Evolutionary conservation across 1,284 basidiomycete genomes (phyloP), one percentile per base, ranked within the genome.

Genomic region (Cryptococcus deneoformans): DNA sequence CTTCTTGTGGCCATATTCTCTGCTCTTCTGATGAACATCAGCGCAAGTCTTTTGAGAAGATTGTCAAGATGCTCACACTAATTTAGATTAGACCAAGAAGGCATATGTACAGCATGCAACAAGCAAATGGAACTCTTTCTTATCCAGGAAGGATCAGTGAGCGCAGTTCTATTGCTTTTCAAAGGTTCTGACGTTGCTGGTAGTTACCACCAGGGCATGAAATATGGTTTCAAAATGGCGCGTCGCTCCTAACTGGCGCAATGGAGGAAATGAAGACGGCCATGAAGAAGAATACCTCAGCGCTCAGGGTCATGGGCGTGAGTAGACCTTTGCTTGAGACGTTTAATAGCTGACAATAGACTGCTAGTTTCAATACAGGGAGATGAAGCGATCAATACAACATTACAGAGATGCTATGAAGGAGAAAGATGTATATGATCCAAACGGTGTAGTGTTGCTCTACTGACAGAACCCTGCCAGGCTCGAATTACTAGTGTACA

Each of bases 1-100:
- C 73, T 8, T 63, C 63, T 3, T 77, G 75, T 58, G 70, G 69
- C 2, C 75, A 77, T 56, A 59, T 75, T 36, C 58, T 75, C 1
- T 77, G 75, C 53, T 56, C 59, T 40, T 60, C 57, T 24, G 40
- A 45, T 3, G 52, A 52, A 29, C 72, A 75, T 47, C 35, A 64
- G 2, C 67, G 71, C 70, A 43, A 49, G 68, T 61, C 9, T 29
- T 29, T 3, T 29, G 11, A 24, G n/a, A 29, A 6, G 36, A 38
- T 16, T 14, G 34, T 43, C 29, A 10, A 16, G 49, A 43, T 20
- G 29, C 2, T 1, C 5, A 38, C 14, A 37, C 46, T 50, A n/a
- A 55, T 10, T 11, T 29, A 50, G 24, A 10, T 10, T 46, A 69
- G 68, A 65, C 39, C 53, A 58, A 16, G 16, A 16, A 4, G 61